phyloP scores from a whole-genome alignment of 352 stramenopile genomes.

The Globisporangium mamillatum region DNA sequence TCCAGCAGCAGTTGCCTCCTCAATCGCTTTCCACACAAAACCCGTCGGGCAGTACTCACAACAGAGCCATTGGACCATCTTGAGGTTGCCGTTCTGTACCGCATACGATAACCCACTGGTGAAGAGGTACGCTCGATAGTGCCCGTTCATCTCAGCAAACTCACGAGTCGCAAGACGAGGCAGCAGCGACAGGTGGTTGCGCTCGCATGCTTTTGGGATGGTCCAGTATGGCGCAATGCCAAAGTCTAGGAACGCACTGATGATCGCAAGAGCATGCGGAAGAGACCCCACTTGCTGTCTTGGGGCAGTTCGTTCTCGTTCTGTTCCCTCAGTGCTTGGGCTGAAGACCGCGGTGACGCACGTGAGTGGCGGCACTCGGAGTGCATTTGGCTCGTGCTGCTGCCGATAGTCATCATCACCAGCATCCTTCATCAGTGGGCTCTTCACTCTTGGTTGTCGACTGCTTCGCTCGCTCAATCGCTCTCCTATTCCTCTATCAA shows the following conservation, averaged over 20 bases:
- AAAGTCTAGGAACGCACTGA: background rate
- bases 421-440: too few relatives aligned
- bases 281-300: background rate
- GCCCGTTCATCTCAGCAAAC: background rate
- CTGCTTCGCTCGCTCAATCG: too few relatives aligned
- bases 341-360: too few relatives aligned
- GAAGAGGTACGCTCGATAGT: slow-evolving; percentile 1
- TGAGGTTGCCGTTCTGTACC: background rate
- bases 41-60: background rate
- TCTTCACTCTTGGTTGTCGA: too few relatives aligned
- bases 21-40: background rate
- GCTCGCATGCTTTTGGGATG: background rate
- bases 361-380: too few relatives aligned
- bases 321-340: too few relatives aligned
- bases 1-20: background rate
- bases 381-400: too few relatives aligned
- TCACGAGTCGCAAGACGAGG: background rate
- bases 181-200: background rate
- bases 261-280: background rate
- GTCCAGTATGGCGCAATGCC: background rate
- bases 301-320: too few relatives aligned
- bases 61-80: background rate
- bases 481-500: too few relatives aligned
- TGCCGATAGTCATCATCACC: too few relatives aligned
- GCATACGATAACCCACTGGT: background rate